Percentiles rank a stretch among this genome's conserved stretches.
These are phyloP conservation scores for Rubia tinctorum DNA, from an alignment of 305 asterid genomes.

Conservation along the genomic window DNA sequence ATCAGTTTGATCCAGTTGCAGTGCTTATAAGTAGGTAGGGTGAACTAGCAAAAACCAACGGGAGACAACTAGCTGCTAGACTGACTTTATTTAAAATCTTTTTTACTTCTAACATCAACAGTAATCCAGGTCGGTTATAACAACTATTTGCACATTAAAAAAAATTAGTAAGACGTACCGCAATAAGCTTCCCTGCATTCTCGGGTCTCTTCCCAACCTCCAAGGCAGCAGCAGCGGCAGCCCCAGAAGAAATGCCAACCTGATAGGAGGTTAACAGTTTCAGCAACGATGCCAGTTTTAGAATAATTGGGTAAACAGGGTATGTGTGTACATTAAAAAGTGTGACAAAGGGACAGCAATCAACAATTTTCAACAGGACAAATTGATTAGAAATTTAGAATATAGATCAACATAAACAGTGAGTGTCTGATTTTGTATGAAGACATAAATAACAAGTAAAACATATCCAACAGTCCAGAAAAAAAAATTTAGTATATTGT, in stretches of 20 bases:
- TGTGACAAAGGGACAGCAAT: not conserved
- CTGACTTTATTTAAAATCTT: not conserved
- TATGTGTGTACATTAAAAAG: not conserved
- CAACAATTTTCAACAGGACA: not conserved
- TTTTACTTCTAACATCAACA: not conserved
- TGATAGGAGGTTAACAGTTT: slow-evolving; percentile 23
- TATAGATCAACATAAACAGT: not conserved
- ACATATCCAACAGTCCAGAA: not conserved
- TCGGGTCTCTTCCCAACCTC: slow-evolving; percentile 88
- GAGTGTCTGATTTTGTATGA: not conserved
- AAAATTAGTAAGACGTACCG: slow-evolving; percentile 49
- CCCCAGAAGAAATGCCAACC: slow-evolving; percentile 99
- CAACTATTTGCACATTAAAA: not conserved
- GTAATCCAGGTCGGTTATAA: slow-evolving; percentile 13
- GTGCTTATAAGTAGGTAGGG: not conserved
- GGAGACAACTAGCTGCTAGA: not conserved
- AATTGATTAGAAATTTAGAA: not conserved
- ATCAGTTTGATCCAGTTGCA: not conserved
- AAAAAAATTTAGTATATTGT: not conserved
- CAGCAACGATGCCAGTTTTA: not conserved
- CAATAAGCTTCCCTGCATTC: slow-evolving; percentile 94
- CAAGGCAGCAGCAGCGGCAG: slow-evolving; percentile 96
- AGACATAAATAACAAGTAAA: not conserved
- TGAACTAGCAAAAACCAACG: not conserved
- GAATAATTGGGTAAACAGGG: slow-evolving; percentile 12